Conservation (phyloP, 768 basidiomycete genomes). For the Leucosporidium yakuticum region DNA sequence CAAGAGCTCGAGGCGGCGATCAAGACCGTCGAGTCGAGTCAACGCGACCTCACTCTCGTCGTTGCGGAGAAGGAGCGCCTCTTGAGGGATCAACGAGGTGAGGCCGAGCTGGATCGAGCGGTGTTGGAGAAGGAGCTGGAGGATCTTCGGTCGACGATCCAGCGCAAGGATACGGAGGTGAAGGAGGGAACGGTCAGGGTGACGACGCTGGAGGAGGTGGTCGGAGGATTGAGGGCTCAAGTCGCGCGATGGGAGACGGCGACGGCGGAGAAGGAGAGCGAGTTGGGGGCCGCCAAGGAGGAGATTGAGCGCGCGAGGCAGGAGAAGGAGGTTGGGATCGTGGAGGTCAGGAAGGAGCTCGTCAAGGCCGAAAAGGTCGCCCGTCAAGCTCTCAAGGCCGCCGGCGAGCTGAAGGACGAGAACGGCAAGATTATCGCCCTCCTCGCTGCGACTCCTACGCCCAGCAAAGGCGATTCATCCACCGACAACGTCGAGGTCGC, state of each 20-base stretch:
- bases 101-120: conserved; percentile 88
- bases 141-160: conserved; percentile 61
- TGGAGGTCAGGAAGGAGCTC: conserved; percentile 24
- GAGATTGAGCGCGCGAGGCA: conserved; percentile 5
- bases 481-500: conserved; percentile 18
- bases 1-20: conserved; percentile 44
- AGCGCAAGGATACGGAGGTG: conserved; percentile 57
- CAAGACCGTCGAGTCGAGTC: conserved; percentile 54
- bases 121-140: conserved; percentile 82
- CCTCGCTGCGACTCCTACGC: conserved; percentile 15
- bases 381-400: conserved; percentile 41
- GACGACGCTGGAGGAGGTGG: conserved; percentile 54
- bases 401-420: conserved; percentile 41
- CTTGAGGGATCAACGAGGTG: conserved; percentile 81
- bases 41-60: conserved; percentile 63
- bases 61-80: conserved; percentile 68
- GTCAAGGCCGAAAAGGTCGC: conserved; percentile 32
- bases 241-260: conserved; percentile 48
- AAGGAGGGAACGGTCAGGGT: conserved; percentile 40
- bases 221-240: conserved; percentile 62
- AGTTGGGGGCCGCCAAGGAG: conserved; percentile 52
- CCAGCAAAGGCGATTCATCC: conserved; percentile 5
- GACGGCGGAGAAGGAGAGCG: conserved; percentile 50
- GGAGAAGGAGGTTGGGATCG: conserved; percentile 24
- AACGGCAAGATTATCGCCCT: conserved; percentile 41